phyloP scores from a whole-genome alignment of 257 asterid species.

The Penstemon newberryi region DNA sequence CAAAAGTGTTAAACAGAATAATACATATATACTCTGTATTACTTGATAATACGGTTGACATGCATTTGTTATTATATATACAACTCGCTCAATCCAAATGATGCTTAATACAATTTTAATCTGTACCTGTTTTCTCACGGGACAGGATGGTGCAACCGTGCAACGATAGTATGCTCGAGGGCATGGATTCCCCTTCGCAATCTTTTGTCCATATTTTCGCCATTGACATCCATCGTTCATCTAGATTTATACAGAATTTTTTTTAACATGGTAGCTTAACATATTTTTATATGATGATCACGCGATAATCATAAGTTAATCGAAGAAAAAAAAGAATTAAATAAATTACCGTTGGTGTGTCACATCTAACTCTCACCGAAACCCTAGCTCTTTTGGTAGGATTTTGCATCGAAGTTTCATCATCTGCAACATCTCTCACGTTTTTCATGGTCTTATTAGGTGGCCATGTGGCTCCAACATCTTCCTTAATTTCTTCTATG shows the following conservation, averaged over 20 bases:
- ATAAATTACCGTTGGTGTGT: constrained; percentile 72
- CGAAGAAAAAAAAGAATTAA: background rate
- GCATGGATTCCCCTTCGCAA: constrained; percentile 93
- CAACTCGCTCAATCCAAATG: background rate
- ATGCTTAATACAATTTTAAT: background rate
- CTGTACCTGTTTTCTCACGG: constrained; percentile 82
- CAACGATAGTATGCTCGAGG: constrained; percentile 99
- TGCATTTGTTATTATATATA: no score
- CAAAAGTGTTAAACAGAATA: no score
- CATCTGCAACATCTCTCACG: constrained; percentile 54
- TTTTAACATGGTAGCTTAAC: background rate
- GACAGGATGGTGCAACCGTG: constrained; percentile 84
- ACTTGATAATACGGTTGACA: no score
- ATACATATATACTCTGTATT: no score
- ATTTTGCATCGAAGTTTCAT: constrained; percentile 59
- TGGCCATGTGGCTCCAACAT: constrained; percentile 48
- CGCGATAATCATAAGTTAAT: background rate
- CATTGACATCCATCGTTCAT: constrained; percentile 99
- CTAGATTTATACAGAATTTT: constrained; percentile 27
- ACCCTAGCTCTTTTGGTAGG: constrained; percentile 93
- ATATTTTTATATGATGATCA: background rate
- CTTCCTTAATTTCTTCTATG: constrained; percentile 56
- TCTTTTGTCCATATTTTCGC: constrained; percentile 97
- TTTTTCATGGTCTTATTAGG: constrained; percentile 43
- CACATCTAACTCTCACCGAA: constrained; percentile 89